Base-by-base conservation (phyloP, 169 alveolate species). In the Plasmodium falciparum region DNA sequence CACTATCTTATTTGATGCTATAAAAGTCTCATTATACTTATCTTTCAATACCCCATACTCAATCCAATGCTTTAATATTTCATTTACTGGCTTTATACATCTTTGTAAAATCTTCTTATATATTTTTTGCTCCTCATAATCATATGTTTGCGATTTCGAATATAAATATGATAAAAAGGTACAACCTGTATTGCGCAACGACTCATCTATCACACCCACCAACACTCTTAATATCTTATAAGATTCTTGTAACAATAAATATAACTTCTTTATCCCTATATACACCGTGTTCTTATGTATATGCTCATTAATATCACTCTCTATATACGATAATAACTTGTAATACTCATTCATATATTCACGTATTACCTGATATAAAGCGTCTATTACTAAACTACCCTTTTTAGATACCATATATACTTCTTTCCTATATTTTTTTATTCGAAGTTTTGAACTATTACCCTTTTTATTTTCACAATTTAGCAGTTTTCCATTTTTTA, bases 251-350 rank as follows among this genome's bases (percentile, higher is more conserved):
- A 83, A 58, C 26, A 69, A 62, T 29, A 58, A 11, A 33, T 83
- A 72, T n/a, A 83, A 26, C 7, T 56, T 70, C 47, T 83, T 83
- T 22, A 83, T 61, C 12, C 91, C 91, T 3, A 83, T 58, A 73
- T 83, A 83, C 1, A 83, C 74, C 1, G 91, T 83, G 12, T 83
- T 83, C 11, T 83, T 83, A 62, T 83, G 91, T 8, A 83, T 83
- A 61, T 83, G 91, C 22, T 83, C 91, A 17, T 83, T 83, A 6
- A 83, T 67, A 47, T 83, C 91, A 69, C 91, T 83, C 15, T 83
- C 91, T 4, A 83, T 54, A 17, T 83, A 47, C 6, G 91, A 83
- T 58, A 83, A 33, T 54, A 83, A 47, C 26, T 83, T 83, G 50
- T 83, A 83, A 43, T 83, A 83, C 59, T 83, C 91, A 24, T 83